Percentiles rank a stretch among this genome's conserved stretches.
Conservation (phyloP, 2,329 filamentous ascomycete genomes). For the Aspergillus japonicus region DNA sequence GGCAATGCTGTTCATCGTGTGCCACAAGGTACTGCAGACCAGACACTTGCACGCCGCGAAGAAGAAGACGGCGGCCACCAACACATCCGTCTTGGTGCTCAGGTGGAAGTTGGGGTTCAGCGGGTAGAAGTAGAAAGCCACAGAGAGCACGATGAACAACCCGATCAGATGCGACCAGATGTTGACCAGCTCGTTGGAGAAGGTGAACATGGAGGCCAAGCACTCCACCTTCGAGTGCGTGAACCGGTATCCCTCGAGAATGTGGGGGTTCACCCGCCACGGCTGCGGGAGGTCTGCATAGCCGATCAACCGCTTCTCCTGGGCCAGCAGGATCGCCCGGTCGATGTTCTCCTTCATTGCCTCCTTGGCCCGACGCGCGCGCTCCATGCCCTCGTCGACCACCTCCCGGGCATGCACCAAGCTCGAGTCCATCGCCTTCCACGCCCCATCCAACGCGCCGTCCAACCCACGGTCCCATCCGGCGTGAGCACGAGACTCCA, state of each 20-base stretch:
- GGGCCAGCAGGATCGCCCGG: conserved; percentile 69
- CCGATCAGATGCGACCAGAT: conserved; percentile 96
- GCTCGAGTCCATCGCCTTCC: conserved; percentile 76
- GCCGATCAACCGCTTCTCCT: conserved; percentile 76
- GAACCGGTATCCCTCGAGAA: conserved; percentile 88
- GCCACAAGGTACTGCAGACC: conserved; percentile 93
- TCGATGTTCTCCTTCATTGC: conserved; percentile 82
- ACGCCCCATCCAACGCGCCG: conserved; percentile 75
- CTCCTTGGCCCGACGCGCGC: conserved; percentile 77
- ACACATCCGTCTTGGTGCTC: conserved; percentile 82
- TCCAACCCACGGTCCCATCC: conserved; percentile 74
- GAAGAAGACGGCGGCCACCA: conserved; percentile 93
- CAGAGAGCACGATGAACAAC: conserved; percentile 77
- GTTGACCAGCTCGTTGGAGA: conserved; percentile 94
- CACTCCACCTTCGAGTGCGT: conserved; percentile 88
- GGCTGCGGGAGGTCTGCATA: conserved; percentile 90
- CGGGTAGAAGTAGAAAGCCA: conserved; percentile 97
- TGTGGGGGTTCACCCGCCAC: conserved; percentile 95
- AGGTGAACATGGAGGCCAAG: conserved; percentile 74
- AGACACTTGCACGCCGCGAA: conserved; percentile 93
- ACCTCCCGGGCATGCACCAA: conserved; percentile 72
- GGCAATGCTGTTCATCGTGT: conserved; percentile 97
- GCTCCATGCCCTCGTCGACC: conserved; percentile 76
- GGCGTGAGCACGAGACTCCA: conserved; percentile 78
- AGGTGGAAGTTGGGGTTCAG: conserved; percentile 79